phyloP scores from a whole-genome alignment of 371 early-diverging fungal species.

The Apophysomyces sp. region DNA sequence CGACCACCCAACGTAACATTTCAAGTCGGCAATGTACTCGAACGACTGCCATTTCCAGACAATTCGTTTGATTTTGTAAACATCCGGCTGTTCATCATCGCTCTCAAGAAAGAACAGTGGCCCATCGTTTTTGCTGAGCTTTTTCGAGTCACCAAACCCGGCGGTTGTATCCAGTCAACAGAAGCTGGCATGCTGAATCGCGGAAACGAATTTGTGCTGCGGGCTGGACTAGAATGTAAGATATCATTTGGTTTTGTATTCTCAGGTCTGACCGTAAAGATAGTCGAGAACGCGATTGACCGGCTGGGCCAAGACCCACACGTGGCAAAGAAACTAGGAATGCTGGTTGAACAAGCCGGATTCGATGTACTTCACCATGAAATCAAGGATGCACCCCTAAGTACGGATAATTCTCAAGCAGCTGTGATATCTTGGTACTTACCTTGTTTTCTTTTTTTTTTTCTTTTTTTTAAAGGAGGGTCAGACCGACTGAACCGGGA shows the following conservation, averaged over 20 bases:
- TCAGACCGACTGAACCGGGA: conserved; percentile 15
- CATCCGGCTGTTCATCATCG: conserved; percentile 53
- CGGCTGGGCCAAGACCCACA: conserved; percentile 8
- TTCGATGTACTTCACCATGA: conserved; percentile 24
- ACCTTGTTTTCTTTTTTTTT: background rate
- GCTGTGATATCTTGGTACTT: background rate
- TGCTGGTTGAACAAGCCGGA: conserved; percentile 26
- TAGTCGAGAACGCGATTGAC: background rate
- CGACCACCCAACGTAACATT: conserved; percentile 48
- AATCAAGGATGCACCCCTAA: conserved; percentile 13
- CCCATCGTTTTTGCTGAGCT: conserved; percentile 44
- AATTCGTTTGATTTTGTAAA: conserved; percentile 62
- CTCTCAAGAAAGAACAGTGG: conserved; percentile 53
- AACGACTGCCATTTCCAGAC: conserved; percentile 56
- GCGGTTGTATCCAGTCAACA: conserved; percentile 55
- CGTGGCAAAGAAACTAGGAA: conserved; percentile 35
- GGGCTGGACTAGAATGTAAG: conserved; percentile 32
- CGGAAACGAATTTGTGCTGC: conserved; percentile 26
- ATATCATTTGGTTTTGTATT: background rate
- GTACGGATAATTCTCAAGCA: background rate
- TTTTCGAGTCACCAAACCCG: conserved; percentile 54
- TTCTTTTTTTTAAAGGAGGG: conserved; percentile 10
- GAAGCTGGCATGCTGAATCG: conserved; percentile 46
- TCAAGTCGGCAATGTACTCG: conserved; percentile 41
- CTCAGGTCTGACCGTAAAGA: background rate